phyloP scores from a whole-genome alignment of 306 rosid genomes.

The Psophocarpus tetragonolobus region DNA sequence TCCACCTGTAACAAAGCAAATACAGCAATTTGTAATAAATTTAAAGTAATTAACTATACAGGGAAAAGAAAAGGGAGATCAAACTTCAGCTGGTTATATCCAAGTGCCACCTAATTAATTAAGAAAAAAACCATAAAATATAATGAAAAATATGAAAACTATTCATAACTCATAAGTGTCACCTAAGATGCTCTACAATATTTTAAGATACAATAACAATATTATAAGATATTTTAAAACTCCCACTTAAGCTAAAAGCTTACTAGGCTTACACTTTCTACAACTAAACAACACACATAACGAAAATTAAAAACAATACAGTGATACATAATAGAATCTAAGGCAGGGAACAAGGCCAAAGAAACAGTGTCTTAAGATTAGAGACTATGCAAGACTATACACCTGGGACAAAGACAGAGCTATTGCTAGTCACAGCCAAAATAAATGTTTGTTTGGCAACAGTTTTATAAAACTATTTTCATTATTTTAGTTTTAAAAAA shows the following conservation, averaged over 20 bases:
- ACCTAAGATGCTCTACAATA: neutral
- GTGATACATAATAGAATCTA: neutral
- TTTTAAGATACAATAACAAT: neutral
- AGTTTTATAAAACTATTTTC: no score
- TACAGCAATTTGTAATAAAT: conserved; percentile 21
- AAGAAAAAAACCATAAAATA: no score
- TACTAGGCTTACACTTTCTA: neutral
- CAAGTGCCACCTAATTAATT: neutral
- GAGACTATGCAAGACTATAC: neutral
- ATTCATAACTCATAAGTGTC: neutral
- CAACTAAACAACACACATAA: neutral
- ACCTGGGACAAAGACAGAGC: neutral
- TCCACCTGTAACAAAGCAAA: conserved; percentile 71
- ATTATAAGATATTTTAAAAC: neutral
- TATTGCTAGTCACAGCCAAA: neutral
- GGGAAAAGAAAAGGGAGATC: neutral
- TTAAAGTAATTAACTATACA: conserved; percentile 13
- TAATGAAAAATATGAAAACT: neutral
- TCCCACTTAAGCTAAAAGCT: neutral
- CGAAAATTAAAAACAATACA: neutral
- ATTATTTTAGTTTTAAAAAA: no score
- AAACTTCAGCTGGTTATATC: neutral
- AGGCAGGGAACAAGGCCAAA: neutral
- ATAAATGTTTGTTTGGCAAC: no score
- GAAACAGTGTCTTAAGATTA: neutral